Evolutionary conservation across 2,329 filamentous ascomycete genomes (phyloP).

Genomic region (Colletotrichum falcatum): DNA sequence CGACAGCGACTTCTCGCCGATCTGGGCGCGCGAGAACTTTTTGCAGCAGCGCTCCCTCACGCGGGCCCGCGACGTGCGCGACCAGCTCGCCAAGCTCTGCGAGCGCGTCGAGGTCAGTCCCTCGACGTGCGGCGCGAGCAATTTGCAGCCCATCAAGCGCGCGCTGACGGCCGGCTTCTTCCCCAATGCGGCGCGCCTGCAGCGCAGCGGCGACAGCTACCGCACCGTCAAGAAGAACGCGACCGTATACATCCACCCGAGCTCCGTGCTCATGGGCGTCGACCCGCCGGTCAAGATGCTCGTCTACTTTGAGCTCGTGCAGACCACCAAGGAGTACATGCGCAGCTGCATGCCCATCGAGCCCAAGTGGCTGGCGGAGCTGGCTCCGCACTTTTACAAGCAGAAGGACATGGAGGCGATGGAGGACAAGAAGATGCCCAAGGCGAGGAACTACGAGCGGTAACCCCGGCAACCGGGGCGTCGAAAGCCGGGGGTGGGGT

Average conservation of each 20-base stretch:
- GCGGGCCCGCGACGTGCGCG: constrained; percentile 88
- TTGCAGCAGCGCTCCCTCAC: constrained; percentile 91
- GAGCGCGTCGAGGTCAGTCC: constrained; percentile 89
- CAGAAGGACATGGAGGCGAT: constrained; percentile 87
- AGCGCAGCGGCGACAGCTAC: constrained; percentile 88
- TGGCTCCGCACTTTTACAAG: constrained; percentile 96
- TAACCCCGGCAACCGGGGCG: not conserved
- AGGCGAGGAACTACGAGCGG: constrained; percentile 45
- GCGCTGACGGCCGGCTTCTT: constrained; percentile 94
- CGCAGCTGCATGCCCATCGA: constrained; percentile 87
- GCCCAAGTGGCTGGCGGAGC: constrained; percentile 85
- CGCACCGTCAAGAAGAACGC: constrained; percentile 91
- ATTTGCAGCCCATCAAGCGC: constrained; percentile 85
- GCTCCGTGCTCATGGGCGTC: constrained; percentile 80
- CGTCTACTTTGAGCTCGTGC: constrained; percentile 85
- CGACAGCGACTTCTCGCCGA: constrained; percentile 86
- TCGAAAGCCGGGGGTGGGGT: not conserved
- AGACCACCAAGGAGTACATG: constrained; percentile 94
- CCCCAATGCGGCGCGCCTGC: constrained; percentile 87
- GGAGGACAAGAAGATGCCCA: constrained; percentile 76
- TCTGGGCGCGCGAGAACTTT: constrained; percentile 95
- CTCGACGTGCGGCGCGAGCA: constrained; percentile 75
- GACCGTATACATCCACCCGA: constrained; percentile 92
- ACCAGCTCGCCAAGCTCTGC: constrained; percentile 91
- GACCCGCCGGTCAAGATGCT: constrained; percentile 85